Conservation (phyloP, 2,329 filamentous ascomycete genomes). For the Fusarium drepaniforme region DNA sequence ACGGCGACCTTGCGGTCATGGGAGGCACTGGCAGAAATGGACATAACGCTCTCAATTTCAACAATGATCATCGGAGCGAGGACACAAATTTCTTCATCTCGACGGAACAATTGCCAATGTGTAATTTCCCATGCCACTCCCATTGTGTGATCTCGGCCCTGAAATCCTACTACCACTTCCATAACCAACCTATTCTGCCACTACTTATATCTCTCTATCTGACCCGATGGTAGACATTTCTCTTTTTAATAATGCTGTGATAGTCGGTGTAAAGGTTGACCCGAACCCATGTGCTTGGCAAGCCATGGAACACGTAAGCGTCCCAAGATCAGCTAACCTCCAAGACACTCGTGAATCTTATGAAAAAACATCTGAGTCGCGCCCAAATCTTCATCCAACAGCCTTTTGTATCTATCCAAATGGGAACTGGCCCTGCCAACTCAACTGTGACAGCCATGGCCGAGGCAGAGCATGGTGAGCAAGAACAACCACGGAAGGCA, state of each 20-base stretch:
- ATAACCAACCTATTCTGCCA: background rate
- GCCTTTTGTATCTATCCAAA: background rate
- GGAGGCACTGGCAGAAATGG: too few species aligned
- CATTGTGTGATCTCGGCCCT: background rate
- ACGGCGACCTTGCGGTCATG: too few species aligned
- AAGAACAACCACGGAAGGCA: background rate
- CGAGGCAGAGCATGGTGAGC: background rate
- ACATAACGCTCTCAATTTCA: background rate
- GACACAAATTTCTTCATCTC: background rate
- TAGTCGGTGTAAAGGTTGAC: background rate
- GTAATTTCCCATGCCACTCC: background rate
- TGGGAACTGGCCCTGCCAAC: background rate
- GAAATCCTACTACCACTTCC: background rate
- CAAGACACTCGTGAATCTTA: background rate
- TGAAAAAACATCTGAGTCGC: background rate
- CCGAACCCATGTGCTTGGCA: background rate
- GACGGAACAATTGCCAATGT: background rate
- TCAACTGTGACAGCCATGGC: background rate
- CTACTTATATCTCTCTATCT: background rate
- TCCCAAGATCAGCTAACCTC: background rate
- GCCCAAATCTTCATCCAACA: background rate
- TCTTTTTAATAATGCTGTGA: background rate
- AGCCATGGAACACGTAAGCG: background rate
- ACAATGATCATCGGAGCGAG: background rate
- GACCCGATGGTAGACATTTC: background rate